phyloP scores from a whole-genome alignment of 257 asterid genomes.

The Solanum corneliomulleri region DNA sequence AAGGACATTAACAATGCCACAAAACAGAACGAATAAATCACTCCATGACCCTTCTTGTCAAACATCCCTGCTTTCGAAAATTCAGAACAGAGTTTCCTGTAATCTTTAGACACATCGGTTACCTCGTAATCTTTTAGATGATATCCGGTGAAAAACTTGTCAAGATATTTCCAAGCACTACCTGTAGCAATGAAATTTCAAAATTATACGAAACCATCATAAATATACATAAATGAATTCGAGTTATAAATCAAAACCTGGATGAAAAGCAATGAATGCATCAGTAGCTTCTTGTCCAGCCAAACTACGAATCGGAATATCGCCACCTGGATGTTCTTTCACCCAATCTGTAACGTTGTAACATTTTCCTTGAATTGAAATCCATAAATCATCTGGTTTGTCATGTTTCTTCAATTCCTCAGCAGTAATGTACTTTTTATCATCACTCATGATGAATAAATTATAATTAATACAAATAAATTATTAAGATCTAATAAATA shows the following conservation, averaged over 20 bases:
- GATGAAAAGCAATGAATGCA: constrained; percentile 1
- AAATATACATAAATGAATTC: background rate
- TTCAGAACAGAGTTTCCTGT: constrained; percentile 14
- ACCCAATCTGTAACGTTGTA: constrained; percentile 37
- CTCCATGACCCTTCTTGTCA: constrained; percentile 35
- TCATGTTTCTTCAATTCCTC: constrained; percentile 28
- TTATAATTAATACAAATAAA: background rate
- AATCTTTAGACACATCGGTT: constrained; percentile 34
- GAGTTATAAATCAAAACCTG: background rate
- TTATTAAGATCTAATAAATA: background rate
- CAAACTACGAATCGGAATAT: constrained; percentile 6
- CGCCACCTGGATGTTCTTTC: constrained; percentile 37
- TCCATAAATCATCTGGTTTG: constrained; percentile 26
- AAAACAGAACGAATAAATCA: constrained; percentile 12
- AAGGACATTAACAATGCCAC: constrained; percentile 3
- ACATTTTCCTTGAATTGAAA: constrained; percentile 32
- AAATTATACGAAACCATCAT: background rate
- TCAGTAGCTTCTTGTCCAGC: constrained; percentile 3
- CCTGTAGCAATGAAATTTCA: constrained; percentile 24
- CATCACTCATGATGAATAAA: background rate
- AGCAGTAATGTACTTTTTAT: constrained; percentile 14
- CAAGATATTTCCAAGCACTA: constrained; percentile 32
- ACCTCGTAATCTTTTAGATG: constrained; percentile 24
- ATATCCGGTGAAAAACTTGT: constrained; percentile 25
- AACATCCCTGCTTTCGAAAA: constrained; percentile 33